Base-by-base conservation (phyloP, 129 eudicot species). In the Smallanthus sonchifolius region DNA sequence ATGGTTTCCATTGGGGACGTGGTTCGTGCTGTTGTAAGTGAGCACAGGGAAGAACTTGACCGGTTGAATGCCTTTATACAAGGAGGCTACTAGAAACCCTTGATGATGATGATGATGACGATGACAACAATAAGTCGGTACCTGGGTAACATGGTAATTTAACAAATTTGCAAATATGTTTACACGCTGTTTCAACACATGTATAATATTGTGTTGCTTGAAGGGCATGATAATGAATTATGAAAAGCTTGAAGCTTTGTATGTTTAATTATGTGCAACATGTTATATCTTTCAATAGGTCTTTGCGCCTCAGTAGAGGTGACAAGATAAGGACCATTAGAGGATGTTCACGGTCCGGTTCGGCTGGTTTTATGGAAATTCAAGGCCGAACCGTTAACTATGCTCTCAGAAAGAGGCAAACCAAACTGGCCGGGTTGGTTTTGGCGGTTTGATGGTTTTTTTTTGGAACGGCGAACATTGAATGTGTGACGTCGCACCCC, bases 1-100 rank as follows among this genome's bases (percentile, higher is more conserved):
- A 95, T 95, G 99, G 99, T 95, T 67, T 95, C 99, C 13, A 95
- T 95, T 55, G 99, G 99, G 73, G 99, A 95, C 14, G 99, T 95
- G 76, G 99, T 95, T 66, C 97, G 99, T 79, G 99, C 99, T 11
- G 99, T 95, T 65, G 99, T 95, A 65, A 84, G 83, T 43, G 97
- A 95, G 83, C 99, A 95, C 80, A 83, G 99, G 11, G 94, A 95
- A 36, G 99, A 95, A 75, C 79, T 95, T 20, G 76, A 91, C 82
- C 97, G 99, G 75, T 65, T 95, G 88, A 95, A 95, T 80, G 97
- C 97, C 1, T 95, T 45, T 52, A 95, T 95, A 36, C 99, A 95
- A 63, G 99, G 99, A 40, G 99, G 99, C 47, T 95, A 95, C 82
- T 95, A 95, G 85, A 83, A 77, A 61, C 73, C 69, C 78, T 78